Conservation (phyloP, 495 filamentous ascomycete genomes). For the Aspergillus haitiensis region DNA sequence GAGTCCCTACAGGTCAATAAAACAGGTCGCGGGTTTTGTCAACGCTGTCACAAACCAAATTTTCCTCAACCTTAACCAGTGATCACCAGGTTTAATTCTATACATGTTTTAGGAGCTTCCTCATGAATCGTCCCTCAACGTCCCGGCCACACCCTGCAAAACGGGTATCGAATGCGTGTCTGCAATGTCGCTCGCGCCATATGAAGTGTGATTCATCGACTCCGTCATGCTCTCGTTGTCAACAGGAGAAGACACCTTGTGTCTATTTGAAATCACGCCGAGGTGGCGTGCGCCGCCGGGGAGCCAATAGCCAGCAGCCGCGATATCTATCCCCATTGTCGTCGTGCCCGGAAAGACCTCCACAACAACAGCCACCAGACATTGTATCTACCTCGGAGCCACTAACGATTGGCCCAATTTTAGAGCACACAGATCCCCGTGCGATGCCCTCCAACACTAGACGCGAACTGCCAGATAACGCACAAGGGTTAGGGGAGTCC, state of each 20-base stretch:
- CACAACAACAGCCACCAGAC: background rate
- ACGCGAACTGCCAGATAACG: background rate
- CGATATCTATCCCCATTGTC: background rate
- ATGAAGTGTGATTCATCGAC: constrained; percentile 26
- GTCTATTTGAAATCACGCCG: constrained; percentile 25
- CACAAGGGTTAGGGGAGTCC: constrained; percentile 39
- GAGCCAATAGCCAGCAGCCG: background rate
- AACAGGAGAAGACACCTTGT: constrained; percentile 23
- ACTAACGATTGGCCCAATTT: background rate
- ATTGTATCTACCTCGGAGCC: background rate
- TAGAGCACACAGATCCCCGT: background rate
- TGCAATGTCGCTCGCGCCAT: constrained; percentile 28
- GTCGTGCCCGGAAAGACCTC: background rate
- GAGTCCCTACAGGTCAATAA: constrained; percentile 4
- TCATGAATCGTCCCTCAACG: background rate
- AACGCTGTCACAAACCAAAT: background rate
- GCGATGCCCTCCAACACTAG: background rate
- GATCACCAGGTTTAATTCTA: background rate
- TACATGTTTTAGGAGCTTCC: background rate
- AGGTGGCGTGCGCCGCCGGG: constrained; percentile 16
- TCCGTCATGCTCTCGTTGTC: constrained; percentile 25
- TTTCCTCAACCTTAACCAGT: background rate
- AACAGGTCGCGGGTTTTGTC: background rate
- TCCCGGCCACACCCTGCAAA: background rate
- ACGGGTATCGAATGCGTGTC: constrained; percentile 23